Evolutionary conservation across 2,329 filamentous ascomycete species (phyloP).

Genomic region (Aspergillus caelatus): DNA sequence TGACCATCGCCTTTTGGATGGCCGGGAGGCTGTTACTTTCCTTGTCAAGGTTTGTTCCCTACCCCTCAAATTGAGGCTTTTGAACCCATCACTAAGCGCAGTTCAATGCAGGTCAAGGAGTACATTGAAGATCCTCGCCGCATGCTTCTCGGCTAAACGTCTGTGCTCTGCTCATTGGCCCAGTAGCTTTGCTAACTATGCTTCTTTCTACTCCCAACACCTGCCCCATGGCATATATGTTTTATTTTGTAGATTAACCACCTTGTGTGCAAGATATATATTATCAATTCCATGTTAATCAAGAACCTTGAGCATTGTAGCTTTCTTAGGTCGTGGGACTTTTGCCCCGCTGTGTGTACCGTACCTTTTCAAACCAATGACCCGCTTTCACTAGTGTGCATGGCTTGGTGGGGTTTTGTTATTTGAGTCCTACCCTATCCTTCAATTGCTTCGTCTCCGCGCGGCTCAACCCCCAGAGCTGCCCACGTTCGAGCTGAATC

Average conservation of each 20-base stretch:
- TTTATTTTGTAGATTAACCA: conserved; percentile 32
- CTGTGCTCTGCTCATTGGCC: background rate
- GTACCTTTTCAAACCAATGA: background rate
- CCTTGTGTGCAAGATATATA: conserved; percentile 14
- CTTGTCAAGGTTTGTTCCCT: conserved; percentile 70
- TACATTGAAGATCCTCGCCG: conserved; percentile 93
- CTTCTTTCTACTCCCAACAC: background rate
- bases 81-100: conserved; percentile 12
- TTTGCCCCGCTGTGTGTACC: background rate
- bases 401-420: background rate
- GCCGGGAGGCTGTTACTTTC: conserved; percentile 93
- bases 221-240: background rate
- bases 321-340: background rate
- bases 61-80: background rate
- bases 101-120: conserved; percentile 69
- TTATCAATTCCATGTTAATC: background rate
- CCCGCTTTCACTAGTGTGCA: background rate
- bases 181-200: background rate
- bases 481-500: conserved; percentile 54
- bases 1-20: conserved; percentile 93
- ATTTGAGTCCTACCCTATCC: conserved; percentile 26
- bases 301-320: background rate
- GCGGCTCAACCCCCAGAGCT: conserved; percentile 42
- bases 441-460: conserved; percentile 42
- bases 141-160: conserved; percentile 70